phyloP scores from a whole-genome alignment of 2,329 filamentous ascomycete genomes.

The Stemphylium vesicarium region DNA sequence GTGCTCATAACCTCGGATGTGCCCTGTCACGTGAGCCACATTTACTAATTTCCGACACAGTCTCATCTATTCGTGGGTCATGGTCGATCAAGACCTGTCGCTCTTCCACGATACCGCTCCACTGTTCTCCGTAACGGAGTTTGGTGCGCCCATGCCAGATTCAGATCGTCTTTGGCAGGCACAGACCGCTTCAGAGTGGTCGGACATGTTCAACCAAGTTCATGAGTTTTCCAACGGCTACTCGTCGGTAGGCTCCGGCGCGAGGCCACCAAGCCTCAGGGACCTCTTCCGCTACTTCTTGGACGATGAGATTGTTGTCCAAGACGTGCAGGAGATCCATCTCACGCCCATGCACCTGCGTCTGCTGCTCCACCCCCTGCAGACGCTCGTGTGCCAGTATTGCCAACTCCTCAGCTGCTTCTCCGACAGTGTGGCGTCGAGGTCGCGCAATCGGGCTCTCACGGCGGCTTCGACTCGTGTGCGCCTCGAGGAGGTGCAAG shows the following conservation, averaged over 20 bases:
- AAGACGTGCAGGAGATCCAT: conserved; percentile 54
- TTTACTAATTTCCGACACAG: conserved; percentile 48
- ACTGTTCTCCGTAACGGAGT: conserved; percentile 69
- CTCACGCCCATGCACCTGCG: conserved; percentile 66
- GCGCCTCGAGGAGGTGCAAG: conserved; percentile 69
- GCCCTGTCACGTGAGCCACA: conserved; percentile 26
- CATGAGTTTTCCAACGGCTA: conserved; percentile 62
- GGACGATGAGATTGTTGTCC: conserved; percentile 64
- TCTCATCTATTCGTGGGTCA: conserved; percentile 76
- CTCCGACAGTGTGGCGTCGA: conserved; percentile 59
- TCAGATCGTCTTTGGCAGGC: conserved; percentile 69
- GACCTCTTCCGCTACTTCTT: conserved; percentile 73
- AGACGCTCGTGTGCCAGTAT: conserved; percentile 68
- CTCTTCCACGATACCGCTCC: conserved; percentile 50
- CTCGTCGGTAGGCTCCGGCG: conserved; percentile 61
- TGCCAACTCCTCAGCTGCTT: conserved; percentile 71
- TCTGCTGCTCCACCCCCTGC: conserved; percentile 72
- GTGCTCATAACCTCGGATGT: conserved; percentile 33
- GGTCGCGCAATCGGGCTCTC: conserved; percentile 57
- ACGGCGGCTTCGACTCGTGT: conserved; percentile 66
- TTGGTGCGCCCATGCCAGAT: conserved; percentile 69
- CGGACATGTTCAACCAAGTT: conserved; percentile 63
- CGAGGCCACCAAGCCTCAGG: conserved; percentile 64
- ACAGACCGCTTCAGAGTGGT: conserved; percentile 65
- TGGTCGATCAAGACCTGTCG: conserved; percentile 70